Evolutionary conservation across 2,329 filamentous ascomycete genomes (phyloP).

Genomic region (Exophiala sp.): DNA sequence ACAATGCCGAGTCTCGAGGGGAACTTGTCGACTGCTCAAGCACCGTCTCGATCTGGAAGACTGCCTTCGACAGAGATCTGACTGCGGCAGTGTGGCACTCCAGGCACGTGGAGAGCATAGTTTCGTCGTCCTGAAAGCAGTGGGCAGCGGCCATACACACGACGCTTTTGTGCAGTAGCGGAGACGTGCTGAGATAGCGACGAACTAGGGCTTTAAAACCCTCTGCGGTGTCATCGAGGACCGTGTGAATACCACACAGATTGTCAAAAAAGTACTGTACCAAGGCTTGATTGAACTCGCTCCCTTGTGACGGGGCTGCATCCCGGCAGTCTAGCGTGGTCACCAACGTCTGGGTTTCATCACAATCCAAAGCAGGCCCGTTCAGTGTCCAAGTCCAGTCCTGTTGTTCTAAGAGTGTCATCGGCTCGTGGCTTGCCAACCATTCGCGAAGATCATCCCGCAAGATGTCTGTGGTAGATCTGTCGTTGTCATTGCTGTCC

Average conservation of each 20-base stretch:
- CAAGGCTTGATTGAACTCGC: constrained; percentile 17
- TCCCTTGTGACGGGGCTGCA: constrained; percentile 6
- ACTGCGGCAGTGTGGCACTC: constrained; percentile 14
- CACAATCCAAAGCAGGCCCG: constrained; percentile 5
- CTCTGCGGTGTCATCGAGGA: constrained; percentile 15
- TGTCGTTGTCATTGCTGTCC: constrained; percentile 5
- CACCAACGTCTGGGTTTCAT: constrained; percentile 7
- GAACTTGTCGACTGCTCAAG: constrained; percentile 7
- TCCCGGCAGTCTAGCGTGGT: constrained; percentile 4
- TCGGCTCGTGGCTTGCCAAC: constrained; percentile 14
- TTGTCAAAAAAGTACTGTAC: constrained; percentile 16
- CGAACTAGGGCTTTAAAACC: constrained; percentile 14
- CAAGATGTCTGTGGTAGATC: constrained; percentile 12
- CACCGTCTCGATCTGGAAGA: constrained; percentile 16
- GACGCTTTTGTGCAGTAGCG: constrained; percentile 15
- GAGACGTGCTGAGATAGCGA: constrained; percentile 14
- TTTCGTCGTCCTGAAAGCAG: constrained; percentile 16
- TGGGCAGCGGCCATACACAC: constrained; percentile 16
- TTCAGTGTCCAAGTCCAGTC: constrained; percentile 16
- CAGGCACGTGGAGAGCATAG: constrained; percentile 13
- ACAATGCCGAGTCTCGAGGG: constrained; percentile 9
- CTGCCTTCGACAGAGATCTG: constrained; percentile 13
- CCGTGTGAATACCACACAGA: constrained; percentile 13
- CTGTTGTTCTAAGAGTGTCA: constrained; percentile 16
- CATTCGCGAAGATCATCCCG: constrained; percentile 18